Evolutionary conservation across 495 filamentous ascomycete genomes (phyloP).

Genomic region (Neurospora cerealis): DNA sequence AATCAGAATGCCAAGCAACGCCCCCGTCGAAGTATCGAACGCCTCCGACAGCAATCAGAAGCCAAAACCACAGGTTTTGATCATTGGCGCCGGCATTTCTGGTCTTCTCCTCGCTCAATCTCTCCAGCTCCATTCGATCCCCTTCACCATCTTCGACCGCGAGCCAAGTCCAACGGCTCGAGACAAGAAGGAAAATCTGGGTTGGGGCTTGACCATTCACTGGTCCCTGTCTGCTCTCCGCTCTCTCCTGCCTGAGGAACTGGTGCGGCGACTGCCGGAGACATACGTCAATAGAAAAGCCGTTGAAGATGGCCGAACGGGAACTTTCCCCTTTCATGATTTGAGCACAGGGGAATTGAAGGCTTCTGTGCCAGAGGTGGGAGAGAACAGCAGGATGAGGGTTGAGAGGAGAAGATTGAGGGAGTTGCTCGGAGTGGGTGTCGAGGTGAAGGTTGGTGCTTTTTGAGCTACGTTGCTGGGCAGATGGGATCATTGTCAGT

Average conservation of each 20-base stretch:
- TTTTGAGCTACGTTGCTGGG: neutral
- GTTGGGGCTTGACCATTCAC: conserved; percentile 54
- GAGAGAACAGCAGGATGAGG: conserved; percentile 29
- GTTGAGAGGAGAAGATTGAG: conserved; percentile 40
- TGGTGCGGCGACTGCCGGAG: conserved; percentile 38
- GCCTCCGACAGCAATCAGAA: neutral
- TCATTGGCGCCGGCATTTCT: conserved; percentile 51
- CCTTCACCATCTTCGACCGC: conserved; percentile 46
- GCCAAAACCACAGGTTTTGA: conserved; percentile 25
- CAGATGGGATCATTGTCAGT: neutral
- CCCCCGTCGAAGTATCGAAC: neutral
- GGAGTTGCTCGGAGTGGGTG: conserved; percentile 34
- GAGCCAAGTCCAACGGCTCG: conserved; percentile 37
- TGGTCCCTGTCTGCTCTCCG: conserved; percentile 44
- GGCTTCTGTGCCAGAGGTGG: conserved; percentile 30
- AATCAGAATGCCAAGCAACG: neutral
- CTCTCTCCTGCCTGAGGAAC: conserved; percentile 37
- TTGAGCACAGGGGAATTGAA: conserved; percentile 36
- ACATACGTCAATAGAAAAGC: conserved; percentile 31
- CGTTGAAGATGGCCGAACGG: conserved; percentile 10
- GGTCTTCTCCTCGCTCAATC: conserved; percentile 51
- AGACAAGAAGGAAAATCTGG: conserved; percentile 19
- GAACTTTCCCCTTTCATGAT: conserved; percentile 43
- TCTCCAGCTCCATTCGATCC: conserved; percentile 31
- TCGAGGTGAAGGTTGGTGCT: conserved; percentile 33